A percentile compares a stretch with the other conserved stretches of the same genome.
Evolutionary conservation across 371 early-diverging fungal genomes (phyloP).

Genomic region (Capniomyces stellatus): DNA sequence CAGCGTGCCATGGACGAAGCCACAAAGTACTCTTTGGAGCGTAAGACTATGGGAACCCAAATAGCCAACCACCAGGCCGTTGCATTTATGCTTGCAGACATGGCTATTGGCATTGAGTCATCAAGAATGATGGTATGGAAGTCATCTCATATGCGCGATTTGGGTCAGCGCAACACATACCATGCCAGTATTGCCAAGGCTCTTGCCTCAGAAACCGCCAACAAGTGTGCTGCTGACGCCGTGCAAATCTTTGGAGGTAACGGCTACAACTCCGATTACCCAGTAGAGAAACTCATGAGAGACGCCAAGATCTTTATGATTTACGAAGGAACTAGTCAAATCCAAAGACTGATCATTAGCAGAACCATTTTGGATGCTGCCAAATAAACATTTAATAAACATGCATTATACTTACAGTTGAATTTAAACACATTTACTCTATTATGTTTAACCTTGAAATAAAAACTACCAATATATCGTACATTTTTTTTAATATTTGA

Average conservation of each 20-base stretch:
- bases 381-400: background rate
- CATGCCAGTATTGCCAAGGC: conserved; percentile 91
- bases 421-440: too few relatives aligned
- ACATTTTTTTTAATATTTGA: too few relatives aligned
- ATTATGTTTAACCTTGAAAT: too few relatives aligned
- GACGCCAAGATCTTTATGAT: conserved; percentile 92
- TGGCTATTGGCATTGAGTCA: conserved; percentile 81
- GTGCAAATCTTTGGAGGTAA: conserved; percentile 95
- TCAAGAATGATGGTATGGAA: conserved; percentile 76
- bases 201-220: conserved; percentile 84
- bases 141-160: conserved; percentile 70
- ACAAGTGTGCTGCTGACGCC: conserved; percentile 86
- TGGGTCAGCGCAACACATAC: conserved; percentile 74
- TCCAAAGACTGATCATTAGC: conserved; percentile 81
- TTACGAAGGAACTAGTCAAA: conserved; percentile 92
- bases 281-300: conserved; percentile 78
- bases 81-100: conserved; percentile 91
- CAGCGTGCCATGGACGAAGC: conserved; percentile 92
- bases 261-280: conserved; percentile 78
- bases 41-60: conserved; percentile 89
- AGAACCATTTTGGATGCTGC: conserved; percentile 40
- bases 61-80: conserved; percentile 86
- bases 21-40: conserved; percentile 67
- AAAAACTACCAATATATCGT: too few relatives aligned
- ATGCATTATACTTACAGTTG: too few relatives aligned